Evolutionary conservation across 805 yeast genomes (phyloP), one percentile per base, ranked within the genome.

Genomic region (Ogataea allantospora): DNA sequence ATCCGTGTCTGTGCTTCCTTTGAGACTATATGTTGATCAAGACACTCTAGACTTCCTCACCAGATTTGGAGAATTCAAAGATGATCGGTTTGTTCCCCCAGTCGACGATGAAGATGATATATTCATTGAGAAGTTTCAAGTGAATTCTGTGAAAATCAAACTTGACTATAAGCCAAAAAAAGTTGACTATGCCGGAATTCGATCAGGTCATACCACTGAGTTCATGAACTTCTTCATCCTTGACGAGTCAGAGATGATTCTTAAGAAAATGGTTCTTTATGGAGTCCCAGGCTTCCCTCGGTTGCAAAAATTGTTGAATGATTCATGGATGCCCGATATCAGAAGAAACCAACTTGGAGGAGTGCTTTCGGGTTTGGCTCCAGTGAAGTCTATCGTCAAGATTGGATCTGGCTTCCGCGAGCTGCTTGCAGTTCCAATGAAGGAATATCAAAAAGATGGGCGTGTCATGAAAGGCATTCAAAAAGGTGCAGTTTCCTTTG

Each of bases 161-260:
- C 66, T 93, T 27, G 98, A 93, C 60, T 93, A 93, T 58, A 88
- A 88, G 56, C 98, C 99, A 0, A 88, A 88, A 57, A 84, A 79
- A 48, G 71, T 91, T 19, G 95, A 91, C 58, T 86, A 84, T 54
- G 76, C 79, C 2, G 96, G 95, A 0, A 71, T 89, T 20, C 69
- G 86, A 41, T 83, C 96, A 0, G 98, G 98, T 0, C 88, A 83
- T 44, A 76, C 88, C 0, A 80, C 83, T 3, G 97, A 91, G 57
- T 74, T 93, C 35, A 79, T 88, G 75, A 93, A 93, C 57, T 77
- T 93, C 46, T 89, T 93, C 61, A 81, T 83, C 6, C 68, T 93
- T 25, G 96, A 91, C 53, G 97, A 88, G 26, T 84, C 97, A 0
- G 78, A 75, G 26, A 73, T 93, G 55, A 68, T 71, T 0, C 63